phyloP scores from a whole-genome alignment of 768 basidiomycete species.

The Amanita subjunquillea region DNA sequence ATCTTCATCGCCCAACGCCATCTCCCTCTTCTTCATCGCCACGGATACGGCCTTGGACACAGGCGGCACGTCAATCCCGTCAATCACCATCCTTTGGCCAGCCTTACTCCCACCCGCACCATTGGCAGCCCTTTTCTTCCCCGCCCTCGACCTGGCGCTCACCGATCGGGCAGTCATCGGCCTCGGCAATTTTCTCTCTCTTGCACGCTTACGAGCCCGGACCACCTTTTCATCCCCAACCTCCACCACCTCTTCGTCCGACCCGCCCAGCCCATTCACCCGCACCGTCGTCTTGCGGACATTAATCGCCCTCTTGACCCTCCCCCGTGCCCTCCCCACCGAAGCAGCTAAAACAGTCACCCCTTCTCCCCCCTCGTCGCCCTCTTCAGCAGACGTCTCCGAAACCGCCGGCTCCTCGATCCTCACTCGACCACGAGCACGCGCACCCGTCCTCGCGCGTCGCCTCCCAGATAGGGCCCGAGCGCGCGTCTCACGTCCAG shows the following conservation, averaged over 20 bases:
- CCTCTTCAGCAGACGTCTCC: too few relatives aligned
- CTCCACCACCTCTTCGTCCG: neutral
- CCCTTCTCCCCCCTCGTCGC: too few relatives aligned
- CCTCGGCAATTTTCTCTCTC: neutral
- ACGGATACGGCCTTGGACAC: neutral
- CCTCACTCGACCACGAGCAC: neutral
- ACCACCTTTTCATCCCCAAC: neutral
- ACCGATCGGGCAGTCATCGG: too few relatives aligned
- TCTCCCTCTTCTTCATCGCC: neutral
- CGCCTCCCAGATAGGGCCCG: neutral
- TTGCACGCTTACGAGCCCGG: neutral
- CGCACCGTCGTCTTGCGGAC: neutral
- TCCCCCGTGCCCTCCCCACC: too few relatives aligned
- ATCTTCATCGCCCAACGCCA: slow-evolving; percentile 1
- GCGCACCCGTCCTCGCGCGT: neutral
- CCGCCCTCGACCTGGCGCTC: neutral
- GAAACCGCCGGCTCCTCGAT: too few relatives aligned
- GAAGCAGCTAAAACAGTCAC: too few relatives aligned
- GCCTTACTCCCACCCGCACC: too few relatives aligned
- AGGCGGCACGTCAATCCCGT: slow-evolving; percentile 5
- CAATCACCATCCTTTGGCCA: slow-evolving; percentile 1
- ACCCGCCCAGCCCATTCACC: neutral
- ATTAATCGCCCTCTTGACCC: neutral
- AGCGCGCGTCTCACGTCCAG: neutral
- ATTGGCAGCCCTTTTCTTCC: too few relatives aligned